Evolutionary conservation across 225 moss, liverwort and hornwort species (phyloP).

Genomic region (Bryum argenteum): DNA sequence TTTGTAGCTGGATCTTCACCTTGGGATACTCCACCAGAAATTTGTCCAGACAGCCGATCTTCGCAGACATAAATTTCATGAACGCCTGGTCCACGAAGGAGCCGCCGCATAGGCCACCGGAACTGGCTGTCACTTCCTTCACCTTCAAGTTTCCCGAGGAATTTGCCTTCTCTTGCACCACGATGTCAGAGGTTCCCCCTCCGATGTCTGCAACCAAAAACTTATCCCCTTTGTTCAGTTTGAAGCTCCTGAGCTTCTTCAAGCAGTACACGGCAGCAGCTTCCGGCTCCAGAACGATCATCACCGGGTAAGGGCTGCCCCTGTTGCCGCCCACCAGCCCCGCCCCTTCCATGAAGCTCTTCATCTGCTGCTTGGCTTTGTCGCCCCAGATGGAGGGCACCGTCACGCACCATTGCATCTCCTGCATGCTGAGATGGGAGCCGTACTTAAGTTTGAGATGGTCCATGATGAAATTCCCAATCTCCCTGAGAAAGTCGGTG

Average conservation of each 20-base stretch:
- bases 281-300: slow-evolving; percentile 38
- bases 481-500: slow-evolving; percentile 45
- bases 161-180: slow-evolving; percentile 39
- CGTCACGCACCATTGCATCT: slow-evolving; percentile 42
- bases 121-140: slow-evolving; percentile 36
- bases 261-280: slow-evolving; percentile 35
- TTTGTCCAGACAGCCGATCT: neutral
- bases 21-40: neutral
- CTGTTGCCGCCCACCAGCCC: slow-evolving; percentile 37
- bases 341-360: slow-evolving; percentile 35
- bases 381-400: slow-evolving; percentile 37
- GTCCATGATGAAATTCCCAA: slow-evolving; percentile 11
- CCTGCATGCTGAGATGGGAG: neutral
- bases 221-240: slow-evolving; percentile 1
- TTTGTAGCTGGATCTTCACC: slow-evolving; percentile 5
- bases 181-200: slow-evolving; percentile 45
- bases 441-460: neutral
- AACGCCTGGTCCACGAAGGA: slow-evolving; percentile 32
- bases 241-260: slow-evolving; percentile 21
- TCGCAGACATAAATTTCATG: slow-evolving; percentile 21
- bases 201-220: slow-evolving; percentile 41
- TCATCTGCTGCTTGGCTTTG: slow-evolving; percentile 43
- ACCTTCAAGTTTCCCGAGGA: slow-evolving; percentile 26
- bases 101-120: slow-evolving; percentile 46
- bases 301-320: slow-evolving; percentile 26